Evolutionary conservation across 2,329 filamentous ascomycete genomes (phyloP).

Genomic region (Verticillium dahliae): DNA sequence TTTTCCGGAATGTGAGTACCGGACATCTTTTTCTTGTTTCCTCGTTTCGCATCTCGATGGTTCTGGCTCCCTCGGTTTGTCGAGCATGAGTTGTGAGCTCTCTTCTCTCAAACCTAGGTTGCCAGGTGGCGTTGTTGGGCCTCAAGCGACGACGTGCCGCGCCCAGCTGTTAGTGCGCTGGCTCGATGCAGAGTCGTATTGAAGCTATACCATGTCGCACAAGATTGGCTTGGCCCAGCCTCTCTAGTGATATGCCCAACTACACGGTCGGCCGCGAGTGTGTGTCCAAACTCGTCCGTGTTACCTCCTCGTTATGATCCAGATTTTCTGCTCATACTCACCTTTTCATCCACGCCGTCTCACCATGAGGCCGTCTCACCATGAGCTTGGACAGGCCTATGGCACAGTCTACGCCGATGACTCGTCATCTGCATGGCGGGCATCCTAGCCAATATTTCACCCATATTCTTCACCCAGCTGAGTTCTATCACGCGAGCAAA

Average conservation of each 20-base stretch:
- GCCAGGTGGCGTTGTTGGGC: not conserved
- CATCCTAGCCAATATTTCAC: not conserved
- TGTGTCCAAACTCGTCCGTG: not conserved
- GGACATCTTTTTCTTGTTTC: conserved; percentile 2
- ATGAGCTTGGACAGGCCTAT: not conserved
- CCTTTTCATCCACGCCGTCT: not conserved
- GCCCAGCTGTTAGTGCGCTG: not conserved
- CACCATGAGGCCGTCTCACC: not conserved
- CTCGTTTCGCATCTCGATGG: too few relatives aligned
- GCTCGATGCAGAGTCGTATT: not conserved
- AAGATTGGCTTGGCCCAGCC: not conserved
- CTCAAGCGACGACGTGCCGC: not conserved
- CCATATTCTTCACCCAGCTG: not conserved
- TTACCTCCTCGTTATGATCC: not conserved
- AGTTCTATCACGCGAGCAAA: not conserved
- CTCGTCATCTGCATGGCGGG: not conserved
- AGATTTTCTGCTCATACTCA: not conserved
- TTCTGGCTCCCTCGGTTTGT: not conserved
- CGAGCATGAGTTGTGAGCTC: not conserved
- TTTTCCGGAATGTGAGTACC: conserved; percentile 56
- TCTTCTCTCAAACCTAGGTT: conserved; percentile 5
- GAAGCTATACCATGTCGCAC: not conserved
- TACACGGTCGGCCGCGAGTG: not conserved
- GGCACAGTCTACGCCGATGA: not conserved
- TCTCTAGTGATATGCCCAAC: not conserved